These are phyloP conservation scores for Bolboschoenus planiculmis DNA, from an alignment of 176 grass and related monocot genomes.

Conservation along the genomic window DNA sequence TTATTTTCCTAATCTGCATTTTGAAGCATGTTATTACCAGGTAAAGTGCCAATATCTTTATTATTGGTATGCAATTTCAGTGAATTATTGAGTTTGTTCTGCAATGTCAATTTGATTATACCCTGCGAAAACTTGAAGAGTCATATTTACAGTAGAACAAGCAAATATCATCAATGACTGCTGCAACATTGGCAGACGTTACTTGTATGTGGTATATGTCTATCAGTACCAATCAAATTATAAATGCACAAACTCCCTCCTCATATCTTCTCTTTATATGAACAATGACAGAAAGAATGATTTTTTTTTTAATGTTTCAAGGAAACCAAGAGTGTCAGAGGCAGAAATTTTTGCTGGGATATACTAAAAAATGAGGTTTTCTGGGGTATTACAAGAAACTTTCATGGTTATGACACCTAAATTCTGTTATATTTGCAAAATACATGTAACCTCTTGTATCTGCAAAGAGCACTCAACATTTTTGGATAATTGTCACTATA, in stretches of 20 bases:
- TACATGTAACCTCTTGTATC: not conserved
- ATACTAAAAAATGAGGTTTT: not conserved
- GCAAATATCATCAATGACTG: not conserved
- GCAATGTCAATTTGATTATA: not conserved
- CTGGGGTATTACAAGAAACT: not conserved
- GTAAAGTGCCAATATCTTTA: constrained; percentile 30
- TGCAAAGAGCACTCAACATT: not conserved
- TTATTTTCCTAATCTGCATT: constrained; percentile 92
- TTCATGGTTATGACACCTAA: not conserved
- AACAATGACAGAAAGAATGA: not conserved
- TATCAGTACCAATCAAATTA: not conserved
- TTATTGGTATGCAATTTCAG: not conserved
- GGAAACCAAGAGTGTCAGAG: not conserved
- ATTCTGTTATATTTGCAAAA: not conserved
- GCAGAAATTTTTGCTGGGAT: not conserved
- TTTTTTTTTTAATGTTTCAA: not conserved
- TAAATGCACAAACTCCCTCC: not conserved
- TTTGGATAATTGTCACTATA: not conserved
- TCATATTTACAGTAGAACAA: not conserved
- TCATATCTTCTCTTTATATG: not conserved
- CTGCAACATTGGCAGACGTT: not conserved
- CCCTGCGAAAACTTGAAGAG: not conserved
- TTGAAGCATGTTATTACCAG: constrained; percentile 99
- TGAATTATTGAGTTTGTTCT: not conserved
- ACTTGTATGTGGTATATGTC: not conserved